Evolutionary conservation across 352 stramenopile species (phyloP), one percentile per base, ranked within the genome.

Genomic region (Phytophthora foliorum): DNA sequence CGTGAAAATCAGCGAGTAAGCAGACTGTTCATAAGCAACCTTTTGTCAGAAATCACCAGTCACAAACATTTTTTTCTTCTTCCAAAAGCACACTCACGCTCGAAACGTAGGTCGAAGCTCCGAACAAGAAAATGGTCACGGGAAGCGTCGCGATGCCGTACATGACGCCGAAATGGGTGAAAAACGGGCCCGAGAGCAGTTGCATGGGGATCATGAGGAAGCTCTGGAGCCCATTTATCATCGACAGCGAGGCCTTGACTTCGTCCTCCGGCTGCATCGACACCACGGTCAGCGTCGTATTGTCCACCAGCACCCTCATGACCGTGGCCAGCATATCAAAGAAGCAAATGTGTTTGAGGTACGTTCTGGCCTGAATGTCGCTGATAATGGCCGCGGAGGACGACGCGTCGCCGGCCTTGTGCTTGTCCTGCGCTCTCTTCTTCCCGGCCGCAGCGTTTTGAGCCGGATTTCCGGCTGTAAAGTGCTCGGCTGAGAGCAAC

Each of bases 171-270:
- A 95, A 95, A 27, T 82, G 87, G 21, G 84, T 92, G 72, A 95
- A 96, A 42, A 95, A 91, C 4, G 86, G 78, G 4, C 89, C 89
- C 0, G 89, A 93, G 2, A 84, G 70, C 14, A 95, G 55, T 48
- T 96, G 89, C 74, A 96, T 82, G 14, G 89, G 89, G 54, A 96
- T 94, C 89, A 96, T 96, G 22, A 96, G 69, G 25, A 94, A 84
- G 56, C 89, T 96, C 62, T 96, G 89, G 16, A 93, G 61, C n/a
- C 85, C 86, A 61, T 94, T 96, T 55, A 96, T 90, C 51, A 72
- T 72, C 0, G 86, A 89, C 45, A 96, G 69, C 22, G 87, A 93
- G 1, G 78, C 72, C 50, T 96, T 94, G 44, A 95, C 83, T 2
- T 82, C 61, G 25, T 87, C 77, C 38, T 95, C 87, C 4, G 78